Base-by-base conservation (phyloP, 352 stramenopile genomes). In the Poterioochromonas sp. region DNA sequence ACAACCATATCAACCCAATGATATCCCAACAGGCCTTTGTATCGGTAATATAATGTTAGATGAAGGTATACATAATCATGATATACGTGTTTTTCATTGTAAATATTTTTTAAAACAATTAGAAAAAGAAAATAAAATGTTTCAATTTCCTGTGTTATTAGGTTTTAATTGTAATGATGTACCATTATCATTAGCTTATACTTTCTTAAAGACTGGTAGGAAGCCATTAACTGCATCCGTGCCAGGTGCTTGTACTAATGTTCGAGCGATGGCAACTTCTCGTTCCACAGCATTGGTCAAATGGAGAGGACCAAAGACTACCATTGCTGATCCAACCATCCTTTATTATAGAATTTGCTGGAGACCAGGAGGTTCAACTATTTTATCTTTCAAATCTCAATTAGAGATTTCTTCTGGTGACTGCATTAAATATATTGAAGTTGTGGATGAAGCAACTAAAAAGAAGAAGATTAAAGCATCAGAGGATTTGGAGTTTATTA, bases 1-100 rank as follows among this genome's bases (percentile, higher is more conserved):
- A 1, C 89, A 93, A 80, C 89, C 89, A 11, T 92, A 87, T 86
- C 86, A 92, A 78, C 80, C 69, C 1, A 91, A 84, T 0, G 32
- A 76, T 3, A 77, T 92, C 1, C 85, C 87, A 0, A 90, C 82
- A 40, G 87, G 88, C 0, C 20, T 93, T 0, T 90, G 88, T 51
- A 79, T 86, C 18, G 73, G 35, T 34, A 79, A 65, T 53, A 81
- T 78, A 49, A 80, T 79, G 64, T 43, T 81, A 1, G 32, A 26
- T 40, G 51, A 51, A 88, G 79, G 86, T 83, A 0, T 84, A 90
- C 0, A 43, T 80, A 5, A 85, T 87, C 11, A 39, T 83, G 12
- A 88, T 83, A 0, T 78, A 81, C 39, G 87, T 82, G 34, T 87
- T 85, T 0, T 64, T 89, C 18, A 77, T 35, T 8, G 26, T 90